Base-by-base conservation (phyloP, 208 protist species). In the Phytomonas sp. region DNA sequence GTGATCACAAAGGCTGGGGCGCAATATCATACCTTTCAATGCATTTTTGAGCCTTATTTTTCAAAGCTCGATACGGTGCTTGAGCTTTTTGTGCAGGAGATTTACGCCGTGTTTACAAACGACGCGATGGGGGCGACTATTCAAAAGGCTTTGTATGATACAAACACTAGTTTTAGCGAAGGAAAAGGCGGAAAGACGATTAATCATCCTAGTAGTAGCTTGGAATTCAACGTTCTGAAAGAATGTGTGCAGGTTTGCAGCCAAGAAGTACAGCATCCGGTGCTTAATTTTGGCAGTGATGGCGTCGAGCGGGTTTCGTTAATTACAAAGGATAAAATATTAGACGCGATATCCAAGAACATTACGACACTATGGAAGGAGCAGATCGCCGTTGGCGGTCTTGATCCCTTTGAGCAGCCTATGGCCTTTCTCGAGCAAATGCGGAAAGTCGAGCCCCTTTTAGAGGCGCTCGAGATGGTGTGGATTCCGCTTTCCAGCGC, bases 1-100 rank as follows among this genome's bases (percentile, higher is more conserved):
- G 84, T 95, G 29, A 85, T 86, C 70, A 78, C 78, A 16, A 86
- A 86, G 63, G 78, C 84, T 30, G 81, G 78, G 3, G 72, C 73
- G 19, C 73, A 88, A 63, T 89, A 88, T 67, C 74, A 72, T 23
- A 84, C 70, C 61, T 93, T 84, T 64, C 76, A 90, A 62, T 67
- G 74, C 64, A 77, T 89, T n/a, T 95, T 94, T 67, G 84, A 92
- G 61, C 91, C 91, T 12, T 95, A 93, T 77, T 95, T 95, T 80
- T 77, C 85, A 6, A 95, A 95, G 73, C 80, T 93, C 0, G 86
- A 95, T 62, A 76, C 79, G 0, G 83, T 93, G 23, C 72, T 88
- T 14, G 73, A 73, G 7, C 80, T 91, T 67, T 88, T 95, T 75
- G 84, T 92, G 2, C 64, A 76, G 37, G 82, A 88, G 52, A 69